Conservation (phyloP, 2,329 filamentous ascomycete species). For the Beauveria medogensis region DNA sequence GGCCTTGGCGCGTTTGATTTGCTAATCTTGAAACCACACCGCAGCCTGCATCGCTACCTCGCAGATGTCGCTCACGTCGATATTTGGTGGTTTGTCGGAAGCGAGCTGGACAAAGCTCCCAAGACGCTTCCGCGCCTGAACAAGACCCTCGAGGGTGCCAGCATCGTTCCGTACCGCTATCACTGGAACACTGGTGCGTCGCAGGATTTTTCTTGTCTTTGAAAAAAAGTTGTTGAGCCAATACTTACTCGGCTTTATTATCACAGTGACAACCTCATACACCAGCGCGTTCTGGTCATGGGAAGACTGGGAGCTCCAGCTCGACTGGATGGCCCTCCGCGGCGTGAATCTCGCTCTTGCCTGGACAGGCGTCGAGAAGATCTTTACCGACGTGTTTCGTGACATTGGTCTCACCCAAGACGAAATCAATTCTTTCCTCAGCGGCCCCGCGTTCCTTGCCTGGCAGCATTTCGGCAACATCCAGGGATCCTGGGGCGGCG, state of each 20-base stretch:
- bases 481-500: slow-evolving; percentile 39
- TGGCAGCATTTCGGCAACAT: slow-evolving; percentile 50
- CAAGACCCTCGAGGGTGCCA: slow-evolving; percentile 7
- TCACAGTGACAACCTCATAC: slow-evolving; percentile 42
- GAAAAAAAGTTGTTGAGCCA: neutral
- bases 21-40: neutral
- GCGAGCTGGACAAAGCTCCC: slow-evolving; percentile 14
- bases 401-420: slow-evolving; percentile 35
- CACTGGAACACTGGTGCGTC: slow-evolving; percentile 40
- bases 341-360: slow-evolving; percentile 43
- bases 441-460: slow-evolving; percentile 41
- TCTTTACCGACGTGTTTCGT: slow-evolving; percentile 38
- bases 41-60: slow-evolving; percentile 16
- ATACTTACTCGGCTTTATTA: neutral
- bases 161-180: slow-evolving; percentile 24
- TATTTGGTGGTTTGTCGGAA: slow-evolving; percentile 17
- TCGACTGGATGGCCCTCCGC: slow-evolving; percentile 45
- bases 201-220: neutral
- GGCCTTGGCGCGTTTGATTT: neutral
- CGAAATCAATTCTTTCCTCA: slow-evolving; percentile 39
- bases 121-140: slow-evolving; percentile 11
- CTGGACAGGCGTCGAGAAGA: slow-evolving; percentile 44
- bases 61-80: slow-evolving; percentile 14
- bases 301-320: slow-evolving; percentile 43
- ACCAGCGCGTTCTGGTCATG: slow-evolving; percentile 43